Evolutionary conservation across 2,329 filamentous ascomycete genomes (phyloP).

Genomic region (Cercospora sp.): DNA sequence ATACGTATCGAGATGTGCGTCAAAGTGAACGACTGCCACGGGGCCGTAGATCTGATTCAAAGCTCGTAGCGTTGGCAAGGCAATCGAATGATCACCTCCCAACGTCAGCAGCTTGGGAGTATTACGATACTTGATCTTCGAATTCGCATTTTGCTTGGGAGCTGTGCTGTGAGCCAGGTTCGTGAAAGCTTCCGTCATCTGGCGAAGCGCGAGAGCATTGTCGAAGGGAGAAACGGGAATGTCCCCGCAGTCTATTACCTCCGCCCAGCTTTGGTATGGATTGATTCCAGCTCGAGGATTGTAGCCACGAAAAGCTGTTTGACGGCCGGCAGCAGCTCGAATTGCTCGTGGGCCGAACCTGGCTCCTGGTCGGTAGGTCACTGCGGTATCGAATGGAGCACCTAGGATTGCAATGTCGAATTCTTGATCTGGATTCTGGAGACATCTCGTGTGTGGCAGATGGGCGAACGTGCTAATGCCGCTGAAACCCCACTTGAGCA

Average conservation of each 20-base stretch:
- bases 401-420: conserved; percentile 54
- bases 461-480: conserved; percentile 46
- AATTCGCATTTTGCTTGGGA: conserved; percentile 40
- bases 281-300: conserved; percentile 82
- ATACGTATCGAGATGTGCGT: conserved; percentile 69
- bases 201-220: conserved; percentile 74
- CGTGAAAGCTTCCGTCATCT: conserved; percentile 79
- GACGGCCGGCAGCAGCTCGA: conserved; percentile 76
- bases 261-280: conserved; percentile 77
- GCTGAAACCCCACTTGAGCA: conserved; percentile 36
- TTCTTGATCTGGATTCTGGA: conserved; percentile 46
- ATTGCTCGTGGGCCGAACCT: conserved; percentile 88
- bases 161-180: conserved; percentile 59
- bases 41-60: conserved; percentile 48
- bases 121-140: conserved; percentile 44
- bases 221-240: conserved; percentile 85
- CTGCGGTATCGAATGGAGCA: conserved; percentile 53
- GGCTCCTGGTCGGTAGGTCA: conserved; percentile 49
- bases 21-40: conserved; percentile 53
- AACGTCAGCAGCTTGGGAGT: conserved; percentile 51
- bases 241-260: conserved; percentile 72
- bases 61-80: conserved; percentile 52
- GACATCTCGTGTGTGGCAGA: conserved; percentile 49
- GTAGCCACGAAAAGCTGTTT: conserved; percentile 76
- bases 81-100: conserved; percentile 54